Base-by-base conservation (phyloP, 1,284 basidiomycete genomes). In the Trichosporon ovoides region DNA sequence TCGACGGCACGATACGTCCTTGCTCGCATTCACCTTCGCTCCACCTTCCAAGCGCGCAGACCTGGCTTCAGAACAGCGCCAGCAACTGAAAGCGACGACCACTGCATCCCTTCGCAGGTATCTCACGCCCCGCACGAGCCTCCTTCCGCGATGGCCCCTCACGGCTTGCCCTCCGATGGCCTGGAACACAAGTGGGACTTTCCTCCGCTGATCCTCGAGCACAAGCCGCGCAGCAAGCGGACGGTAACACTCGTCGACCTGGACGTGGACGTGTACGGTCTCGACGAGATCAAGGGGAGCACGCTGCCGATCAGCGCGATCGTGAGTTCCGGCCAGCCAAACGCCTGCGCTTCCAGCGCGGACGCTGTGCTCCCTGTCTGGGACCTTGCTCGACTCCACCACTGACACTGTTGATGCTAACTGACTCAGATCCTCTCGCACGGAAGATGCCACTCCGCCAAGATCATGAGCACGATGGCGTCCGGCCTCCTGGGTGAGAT, bases 241-340 rank as follows among this genome's bases (percentile, higher is more conserved):
- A 58, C 58, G 13, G 22, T 68, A 2, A 55, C 54, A 7, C 62
- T 70, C 19, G 67, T 68, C 19, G 74, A 72, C 1, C 61, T 76
- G 11, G 63, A 68, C 3, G 53, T 71, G 35, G 58, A 66, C 20
- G 66, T 76, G 3, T 74, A 66, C 56, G 74, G 74, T 0, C 58
- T 76, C 35, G 65, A 73, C 16, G 74, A 76, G 66, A 70, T 74
- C 35, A 52, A 63, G 38, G 58, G 43, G 3, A 70, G 68, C 48
- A 38, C 20, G 2, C 51, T 59, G 19, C 71, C 71, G 12, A 52
- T 76, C 1, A 65, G 66, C 16, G 67, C 62, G 5, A 37, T 74
- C 7, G 72, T 74, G 52, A 58, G 72, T 68, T 6, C 36, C n/a
- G 19, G n/a, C n/a, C n/a, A n/a, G n/a, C n/a, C n/a, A n/a, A n/a